These are phyloP conservation scores for Sisymbrium altissimum DNA, from an alignment of 345 rosid species.

Conservation along the genomic window DNA sequence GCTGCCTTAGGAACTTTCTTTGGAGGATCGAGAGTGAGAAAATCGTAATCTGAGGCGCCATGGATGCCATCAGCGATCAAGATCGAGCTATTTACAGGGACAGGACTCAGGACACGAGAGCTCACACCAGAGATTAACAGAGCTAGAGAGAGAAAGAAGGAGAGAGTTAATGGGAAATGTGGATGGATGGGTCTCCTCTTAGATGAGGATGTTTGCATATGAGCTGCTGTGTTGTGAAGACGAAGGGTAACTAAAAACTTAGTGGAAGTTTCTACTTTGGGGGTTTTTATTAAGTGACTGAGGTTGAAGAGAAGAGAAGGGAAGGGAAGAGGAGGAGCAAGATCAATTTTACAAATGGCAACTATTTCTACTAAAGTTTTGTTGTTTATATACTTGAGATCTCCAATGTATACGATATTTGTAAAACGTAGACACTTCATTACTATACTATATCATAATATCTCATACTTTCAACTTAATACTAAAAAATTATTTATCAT, in stretches of 20 bases:
- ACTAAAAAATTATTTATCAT: background rate
- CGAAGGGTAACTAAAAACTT: background rate
- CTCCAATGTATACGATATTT: background rate
- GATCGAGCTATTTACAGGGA: slow-evolving; percentile 11
- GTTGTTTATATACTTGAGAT: slow-evolving; percentile 8
- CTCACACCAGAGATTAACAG: slow-evolving; percentile 19
- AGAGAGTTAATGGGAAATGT: background rate
- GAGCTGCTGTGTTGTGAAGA: slow-evolving; percentile 8
- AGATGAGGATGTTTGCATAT: slow-evolving; percentile 20
- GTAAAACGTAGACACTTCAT: background rate
- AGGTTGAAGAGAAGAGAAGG: background rate
- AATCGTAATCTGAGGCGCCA: slow-evolving; percentile 3
- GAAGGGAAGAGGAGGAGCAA: background rate
- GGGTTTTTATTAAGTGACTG: background rate
- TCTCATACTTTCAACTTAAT: background rate
- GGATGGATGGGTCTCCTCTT: slow-evolving; percentile 6
- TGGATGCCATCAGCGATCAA: slow-evolving; percentile 30
- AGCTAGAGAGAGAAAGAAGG: background rate
- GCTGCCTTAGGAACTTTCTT: slow-evolving; percentile 22
- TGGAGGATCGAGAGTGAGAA: slow-evolving; percentile 24
- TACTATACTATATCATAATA: background rate
- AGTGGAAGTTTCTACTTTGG: background rate
- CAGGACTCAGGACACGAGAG: slow-evolving; percentile 28
- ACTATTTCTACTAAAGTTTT: background rate
- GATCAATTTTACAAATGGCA: background rate